Percentiles rank a stretch among this genome's conserved stretches.
phyloP scores from a whole-genome alignment of 208 protist species.

The Leishmania arabica region DNA sequence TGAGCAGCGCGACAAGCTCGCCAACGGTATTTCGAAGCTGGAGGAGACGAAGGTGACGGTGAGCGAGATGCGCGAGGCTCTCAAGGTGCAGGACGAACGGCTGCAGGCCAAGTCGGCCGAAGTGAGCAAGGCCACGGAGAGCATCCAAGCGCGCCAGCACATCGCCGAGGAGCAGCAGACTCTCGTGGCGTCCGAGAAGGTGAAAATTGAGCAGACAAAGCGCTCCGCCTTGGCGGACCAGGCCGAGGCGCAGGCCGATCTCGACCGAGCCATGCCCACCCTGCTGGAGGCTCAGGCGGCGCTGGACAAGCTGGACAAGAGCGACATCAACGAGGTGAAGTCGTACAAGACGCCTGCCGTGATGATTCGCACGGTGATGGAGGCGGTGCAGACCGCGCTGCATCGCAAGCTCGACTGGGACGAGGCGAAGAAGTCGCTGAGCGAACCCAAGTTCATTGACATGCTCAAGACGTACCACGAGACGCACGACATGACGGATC shows the following conservation, averaged over 20 bases:
- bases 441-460: constrained; percentile 96
- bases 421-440: constrained; percentile 96
- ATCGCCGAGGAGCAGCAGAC: constrained; percentile 97
- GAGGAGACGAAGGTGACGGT: constrained; percentile 94
- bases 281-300: constrained; percentile 95
- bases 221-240: constrained; percentile 87
- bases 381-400: constrained; percentile 96
- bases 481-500: constrained; percentile 96
- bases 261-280: constrained; percentile 96
- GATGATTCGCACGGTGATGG: constrained; percentile 96
- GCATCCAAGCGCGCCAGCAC: constrained; percentile 96
- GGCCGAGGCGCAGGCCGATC: constrained; percentile 94
- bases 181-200: constrained; percentile 91
- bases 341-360: constrained; percentile 96
- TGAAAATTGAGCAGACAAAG: constrained; percentile 96
- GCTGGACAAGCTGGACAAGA: constrained; percentile 96
- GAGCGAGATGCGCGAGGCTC: constrained; percentile 89
- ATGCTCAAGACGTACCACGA: constrained; percentile 97
- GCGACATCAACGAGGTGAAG: constrained; percentile 98
- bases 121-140: constrained; percentile 87
- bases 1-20: constrained; percentile 97
- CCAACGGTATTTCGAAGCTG: constrained; percentile 94
- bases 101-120: constrained; percentile 90
- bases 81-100: constrained; percentile 88
- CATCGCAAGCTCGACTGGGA: constrained; percentile 94